Evolutionary conservation across 306 rosid genomes (phyloP), one percentile per base, ranked within the genome.

Genomic region (Gillenia trifoliata): DNA sequence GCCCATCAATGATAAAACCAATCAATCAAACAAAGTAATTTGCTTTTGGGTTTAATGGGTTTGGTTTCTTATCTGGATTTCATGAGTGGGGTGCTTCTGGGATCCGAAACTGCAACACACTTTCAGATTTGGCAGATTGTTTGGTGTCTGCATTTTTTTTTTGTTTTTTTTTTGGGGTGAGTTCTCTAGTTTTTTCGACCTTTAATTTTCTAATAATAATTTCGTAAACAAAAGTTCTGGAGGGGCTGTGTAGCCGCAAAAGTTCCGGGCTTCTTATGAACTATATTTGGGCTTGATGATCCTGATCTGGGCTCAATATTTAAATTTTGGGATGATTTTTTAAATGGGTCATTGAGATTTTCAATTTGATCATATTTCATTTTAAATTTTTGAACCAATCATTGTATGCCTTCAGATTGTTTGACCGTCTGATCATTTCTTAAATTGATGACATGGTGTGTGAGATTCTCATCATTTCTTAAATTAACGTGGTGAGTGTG

Each of bases 1-100:
- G 70, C 89, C 96, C 96, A 90, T 89, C 20, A 64, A 75, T 0
- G 34, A 15, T 0, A 11, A 11, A 55, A 20, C 16, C 55, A n/a
- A 62, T 11, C 9, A 16, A 40, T 6, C 22, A 19, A 3, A 4
- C 3, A 52, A 4, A 11, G 15, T 11, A 49, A 5, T 10, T 47
- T 63, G 33, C 19, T 31, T n/a, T 30, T 28, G 7, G 3, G 1
- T 45, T 43, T 9, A 55, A 11, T 16, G 54, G 64, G 31, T 25
- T 38, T 28, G 63, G 3, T 34, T 16, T 34, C 28, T 75, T 50
- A 65, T 64, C 56, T 36, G 38, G 40, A n/a, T 74, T 63, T 74
- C 52, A 61, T 47, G 29, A 7, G 12, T 13, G 11, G 4, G 66
- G 13, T 56, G 52, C 36, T 69, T 74, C 45, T 63, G 45, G 23